Conservation (phyloP, 2,329 filamentous ascomycete genomes). For the Sporothrix pseudoabietina region DNA sequence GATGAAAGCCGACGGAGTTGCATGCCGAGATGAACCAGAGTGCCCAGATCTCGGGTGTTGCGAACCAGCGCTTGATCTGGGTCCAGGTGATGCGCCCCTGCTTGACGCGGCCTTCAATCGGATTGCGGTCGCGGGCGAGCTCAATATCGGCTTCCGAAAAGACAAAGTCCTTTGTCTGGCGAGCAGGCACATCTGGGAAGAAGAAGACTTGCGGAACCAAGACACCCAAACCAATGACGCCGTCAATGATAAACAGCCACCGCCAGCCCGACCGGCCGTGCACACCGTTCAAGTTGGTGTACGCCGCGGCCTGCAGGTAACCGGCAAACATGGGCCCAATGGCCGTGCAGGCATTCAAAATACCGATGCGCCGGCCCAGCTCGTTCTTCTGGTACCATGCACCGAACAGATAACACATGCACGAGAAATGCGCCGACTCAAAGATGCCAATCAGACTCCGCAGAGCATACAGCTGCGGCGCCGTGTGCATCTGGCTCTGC, state of each 20-base stretch:
- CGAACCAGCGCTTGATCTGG: slow-evolving; percentile 21
- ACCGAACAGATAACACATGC: slow-evolving; percentile 51
- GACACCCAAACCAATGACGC: slow-evolving; percentile 19
- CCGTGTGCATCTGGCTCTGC: slow-evolving; percentile 18
- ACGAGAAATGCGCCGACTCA: slow-evolving; percentile 51
- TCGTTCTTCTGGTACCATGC: slow-evolving; percentile 63
- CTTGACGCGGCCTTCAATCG: slow-evolving; percentile 24
- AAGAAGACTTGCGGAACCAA: slow-evolving; percentile 5
- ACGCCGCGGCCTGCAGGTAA: slow-evolving; percentile 48
- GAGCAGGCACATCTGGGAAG: slow-evolving; percentile 11
- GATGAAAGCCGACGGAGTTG: slow-evolving; percentile 20
- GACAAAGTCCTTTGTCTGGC: neutral
- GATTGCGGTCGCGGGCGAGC: slow-evolving; percentile 22
- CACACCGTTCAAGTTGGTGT: slow-evolving; percentile 13
- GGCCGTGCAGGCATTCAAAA: slow-evolving; percentile 62
- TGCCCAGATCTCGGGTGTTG: slow-evolving; percentile 24
- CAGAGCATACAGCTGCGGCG: slow-evolving; percentile 48
- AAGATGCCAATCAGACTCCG: slow-evolving; percentile 44
- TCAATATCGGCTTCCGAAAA: slow-evolving; percentile 15
- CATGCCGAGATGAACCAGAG: slow-evolving; percentile 21
- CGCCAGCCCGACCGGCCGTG: slow-evolving; percentile 15
- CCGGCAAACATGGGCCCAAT: slow-evolving; percentile 46
- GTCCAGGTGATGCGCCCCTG: slow-evolving; percentile 13
- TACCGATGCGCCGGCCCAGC: slow-evolving; percentile 62
- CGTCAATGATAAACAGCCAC: slow-evolving; percentile 26